These are phyloP conservation scores for Podosphaera aphanis DNA, from an alignment of 2,329 filamentous ascomycete genomes.

Conservation along the genomic window DNA sequence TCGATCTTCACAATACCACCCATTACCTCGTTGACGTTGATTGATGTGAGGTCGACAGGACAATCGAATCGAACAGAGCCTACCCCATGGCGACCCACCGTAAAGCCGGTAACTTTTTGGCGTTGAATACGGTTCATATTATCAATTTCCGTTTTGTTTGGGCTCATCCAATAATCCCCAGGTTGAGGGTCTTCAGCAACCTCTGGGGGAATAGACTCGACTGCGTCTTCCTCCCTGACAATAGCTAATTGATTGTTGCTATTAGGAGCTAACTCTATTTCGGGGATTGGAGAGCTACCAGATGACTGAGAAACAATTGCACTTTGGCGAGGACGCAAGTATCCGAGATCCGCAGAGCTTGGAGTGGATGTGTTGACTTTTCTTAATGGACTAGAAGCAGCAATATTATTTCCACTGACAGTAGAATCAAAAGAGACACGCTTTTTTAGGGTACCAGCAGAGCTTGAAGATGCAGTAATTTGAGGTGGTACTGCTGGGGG, in stretches of 20 bases:
- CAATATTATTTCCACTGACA: slow-evolving; percentile 22
- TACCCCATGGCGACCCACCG: slow-evolving; percentile 59
- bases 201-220: slow-evolving; percentile 10
- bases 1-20: slow-evolving; percentile 54
- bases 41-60: slow-evolving; percentile 57
- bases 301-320: slow-evolving; percentile 24
- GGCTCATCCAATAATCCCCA: slow-evolving; percentile 73
- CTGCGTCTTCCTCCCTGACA: slow-evolving; percentile 46
- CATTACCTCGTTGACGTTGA: slow-evolving; percentile 61
- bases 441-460: slow-evolving; percentile 38
- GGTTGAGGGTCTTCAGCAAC: slow-evolving; percentile 18
- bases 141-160: slow-evolving; percentile 48
- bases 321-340: slow-evolving; percentile 25
- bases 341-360: slow-evolving; percentile 34
- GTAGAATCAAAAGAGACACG: slow-evolving; percentile 76
- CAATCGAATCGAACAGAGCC: slow-evolving; percentile 64
- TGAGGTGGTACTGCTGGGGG: slow-evolving; percentile 25
- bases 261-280: slow-evolving; percentile 39
- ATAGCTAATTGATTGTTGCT: slow-evolving; percentile 55
- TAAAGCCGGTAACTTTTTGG: slow-evolving; percentile 49
- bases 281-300: slow-evolving; percentile 25
- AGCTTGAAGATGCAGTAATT: slow-evolving; percentile 16
- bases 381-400: slow-evolving; percentile 15
- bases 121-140: slow-evolving; percentile 62
- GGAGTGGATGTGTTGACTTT: slow-evolving; percentile 20